Conservation (phyloP, 495 filamentous ascomycete genomes). For the Penicillium robsamsonii region DNA sequence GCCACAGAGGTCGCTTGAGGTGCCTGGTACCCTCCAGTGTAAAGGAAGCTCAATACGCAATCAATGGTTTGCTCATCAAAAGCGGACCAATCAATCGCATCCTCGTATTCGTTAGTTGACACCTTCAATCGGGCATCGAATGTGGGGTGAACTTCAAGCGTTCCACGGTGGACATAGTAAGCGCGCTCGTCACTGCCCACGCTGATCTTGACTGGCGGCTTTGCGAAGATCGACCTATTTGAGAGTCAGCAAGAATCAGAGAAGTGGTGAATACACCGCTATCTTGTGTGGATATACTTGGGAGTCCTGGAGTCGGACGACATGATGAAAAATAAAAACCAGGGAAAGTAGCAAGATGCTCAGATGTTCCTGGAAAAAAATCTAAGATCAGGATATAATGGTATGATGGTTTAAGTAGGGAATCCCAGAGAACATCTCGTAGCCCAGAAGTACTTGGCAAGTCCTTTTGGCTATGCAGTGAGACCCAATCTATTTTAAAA, state of each 20-base stretch:
- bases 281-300: not conserved
- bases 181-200: not conserved
- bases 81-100: slow-evolving; percentile 7
- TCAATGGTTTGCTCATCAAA: slow-evolving; percentile 17
- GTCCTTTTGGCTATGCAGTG: slow-evolving; percentile 9
- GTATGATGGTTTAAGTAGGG: not conserved
- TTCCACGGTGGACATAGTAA: slow-evolving; percentile 11
- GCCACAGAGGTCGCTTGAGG: not conserved
- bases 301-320: not conserved
- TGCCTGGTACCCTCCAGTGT: slow-evolving; percentile 9
- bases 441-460: slow-evolving; percentile 1
- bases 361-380: not conserved
- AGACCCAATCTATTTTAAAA: slow-evolving; percentile 1
- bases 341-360: not conserved
- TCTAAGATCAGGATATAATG: not conserved
- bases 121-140: slow-evolving; percentile 6
- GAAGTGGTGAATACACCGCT: not conserved
- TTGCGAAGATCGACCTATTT: slow-evolving; percentile 5
- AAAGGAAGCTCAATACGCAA: slow-evolving; percentile 15
- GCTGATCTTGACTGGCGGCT: slow-evolving; percentile 7
- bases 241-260: not conserved
- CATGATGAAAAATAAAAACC: not conserved
- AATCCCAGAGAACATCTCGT: not conserved
- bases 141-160: slow-evolving; percentile 2
- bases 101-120: not conserved